Base-by-base conservation (phyloP, 163 green algal species). In the Scenedesmus sp. region DNA sequence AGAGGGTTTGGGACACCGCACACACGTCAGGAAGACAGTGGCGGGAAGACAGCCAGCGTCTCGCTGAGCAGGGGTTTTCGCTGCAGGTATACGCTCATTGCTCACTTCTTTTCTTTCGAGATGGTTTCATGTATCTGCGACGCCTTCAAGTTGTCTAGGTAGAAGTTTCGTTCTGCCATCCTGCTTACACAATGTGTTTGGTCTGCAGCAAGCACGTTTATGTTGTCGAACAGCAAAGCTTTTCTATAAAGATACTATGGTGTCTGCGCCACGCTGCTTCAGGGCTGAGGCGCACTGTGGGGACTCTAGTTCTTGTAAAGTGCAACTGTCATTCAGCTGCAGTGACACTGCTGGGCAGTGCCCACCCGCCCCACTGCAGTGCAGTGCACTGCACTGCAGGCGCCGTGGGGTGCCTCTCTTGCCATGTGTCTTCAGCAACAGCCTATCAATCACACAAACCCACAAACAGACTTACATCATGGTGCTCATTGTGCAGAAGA, bases 91-190 rank as follows among this genome's bases (percentile, higher is more conserved):
- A 57, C 4, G 16, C 52, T 3, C 2, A 34, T 62, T 26, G 66
- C 84, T 79, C 34, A 91, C 87, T 91, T 91, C 13, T 91, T 91
- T 23, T 91, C 87, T 64, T 62, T 76, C n/a, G 54, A 60, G 20
- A 91, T 91, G 8, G 87, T 91, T 84, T 91, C 87, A 15, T 62
- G 74, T 20, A 91, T 91, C 23, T 87, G 74, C 9, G 82, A 83
- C 10, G 18, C 87, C 23, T 77, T 86, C 16, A 55, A 23, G 77
- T 91, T 91, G 59, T 91, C 87, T 12, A 88, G 60, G 26, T 91
- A 91, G 23, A 90, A 90, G 85, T 82, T 90, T 56, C 54, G 73
- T 26, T 82, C 85, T n/a, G 85, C 85, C 85, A 90, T 90, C 23
- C 23, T 79, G 70, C 70, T 46, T 46, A 46, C 34, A 46, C 34